These are phyloP conservation scores for Candida coquimbonensis DNA, from an alignment of 805 yeast species.

Conservation along the genomic window DNA sequence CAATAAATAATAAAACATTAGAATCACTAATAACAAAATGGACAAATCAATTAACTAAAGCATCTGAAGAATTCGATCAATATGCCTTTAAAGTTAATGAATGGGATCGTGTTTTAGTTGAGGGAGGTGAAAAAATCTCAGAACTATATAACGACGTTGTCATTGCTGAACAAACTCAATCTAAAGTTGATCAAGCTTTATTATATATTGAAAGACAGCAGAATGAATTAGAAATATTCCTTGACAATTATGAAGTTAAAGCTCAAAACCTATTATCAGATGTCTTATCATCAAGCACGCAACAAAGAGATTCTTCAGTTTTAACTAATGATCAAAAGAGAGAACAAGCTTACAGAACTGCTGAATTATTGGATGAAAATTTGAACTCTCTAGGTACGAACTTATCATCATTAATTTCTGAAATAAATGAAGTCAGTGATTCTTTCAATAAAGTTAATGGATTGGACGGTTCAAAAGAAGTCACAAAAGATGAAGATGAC, in stretches of 20 bases:
- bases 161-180: constrained; percentile 79
- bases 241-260: constrained; percentile 67
- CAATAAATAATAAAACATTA: constrained; percentile 83
- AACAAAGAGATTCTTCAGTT: constrained; percentile 24
- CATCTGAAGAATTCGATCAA: constrained; percentile 65
- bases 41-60: constrained; percentile 76
- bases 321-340: constrained; percentile 76
- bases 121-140: constrained; percentile 79
- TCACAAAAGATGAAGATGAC: constrained; percentile 29
- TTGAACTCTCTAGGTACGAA: constrained; percentile 72
- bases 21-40: constrained; percentile 91
- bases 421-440: constrained; percentile 77
- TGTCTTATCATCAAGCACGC: constrained; percentile 27
- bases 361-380: constrained; percentile 77
- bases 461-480: constrained; percentile 26
- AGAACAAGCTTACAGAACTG: constrained; percentile 81
- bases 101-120: constrained; percentile 83
- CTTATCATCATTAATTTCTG: constrained; percentile 66
- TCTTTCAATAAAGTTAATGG: constrained; percentile 62
- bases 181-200: constrained; percentile 79
- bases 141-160: constrained; percentile 70
- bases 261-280: constrained; percentile 31
- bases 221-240: constrained; percentile 75
- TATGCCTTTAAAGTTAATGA: constrained; percentile 69
- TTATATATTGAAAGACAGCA: constrained; percentile 87